Evolutionary conservation across 1,139 yeast genomes (phyloP).

Genomic region (Protomyces gravidus): DNA sequence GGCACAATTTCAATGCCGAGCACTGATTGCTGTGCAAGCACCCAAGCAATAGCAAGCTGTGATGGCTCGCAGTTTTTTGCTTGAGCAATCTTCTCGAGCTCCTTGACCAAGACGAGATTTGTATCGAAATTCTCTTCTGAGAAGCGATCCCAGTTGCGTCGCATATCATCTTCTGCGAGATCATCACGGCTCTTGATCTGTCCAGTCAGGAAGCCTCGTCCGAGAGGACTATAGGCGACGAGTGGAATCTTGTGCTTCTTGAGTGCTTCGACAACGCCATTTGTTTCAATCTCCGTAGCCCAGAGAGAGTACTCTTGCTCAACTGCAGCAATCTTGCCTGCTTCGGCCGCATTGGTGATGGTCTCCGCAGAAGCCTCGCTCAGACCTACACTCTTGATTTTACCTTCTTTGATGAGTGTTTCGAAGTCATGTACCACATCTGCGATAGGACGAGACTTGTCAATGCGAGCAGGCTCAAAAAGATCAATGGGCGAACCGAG

Average conservation of each 20-base stretch:
- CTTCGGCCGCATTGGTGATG: slow-evolving; percentile 52
- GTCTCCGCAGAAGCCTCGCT: slow-evolving; percentile 65
- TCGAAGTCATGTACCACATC: slow-evolving; percentile 38
- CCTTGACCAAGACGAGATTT: slow-evolving; percentile 51
- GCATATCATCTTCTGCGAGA: slow-evolving; percentile 37
- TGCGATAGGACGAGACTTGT: slow-evolving; percentile 45
- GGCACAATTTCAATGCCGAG: slow-evolving; percentile 47
- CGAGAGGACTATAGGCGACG: slow-evolving; percentile 75
- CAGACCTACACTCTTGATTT: slow-evolving; percentile 58
- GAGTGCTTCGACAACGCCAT: slow-evolving; percentile 59
- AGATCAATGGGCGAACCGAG: slow-evolving; percentile 53
- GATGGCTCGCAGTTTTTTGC: slow-evolving; percentile 52
- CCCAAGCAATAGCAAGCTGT: slow-evolving; percentile 71
- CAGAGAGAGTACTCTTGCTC: slow-evolving; percentile 74
- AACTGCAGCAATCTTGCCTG: slow-evolving; percentile 57
- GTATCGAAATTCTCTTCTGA: slow-evolving; percentile 51
- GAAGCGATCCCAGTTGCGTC: slow-evolving; percentile 58
- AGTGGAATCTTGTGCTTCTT: slow-evolving; percentile 59
- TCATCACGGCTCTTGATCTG: slow-evolving; percentile 46
- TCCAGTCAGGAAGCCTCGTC: slow-evolving; percentile 75
- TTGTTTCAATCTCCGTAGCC: slow-evolving; percentile 53
- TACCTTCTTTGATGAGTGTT: slow-evolving; percentile 39
- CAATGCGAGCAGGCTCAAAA: slow-evolving; percentile 68
- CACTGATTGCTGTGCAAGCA: slow-evolving; percentile 49
- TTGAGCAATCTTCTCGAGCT: slow-evolving; percentile 48